These are phyloP conservation scores for Neurospora sp. DNA, from an alignment of 2,329 filamentous ascomycete genomes.

Conservation along the genomic window DNA sequence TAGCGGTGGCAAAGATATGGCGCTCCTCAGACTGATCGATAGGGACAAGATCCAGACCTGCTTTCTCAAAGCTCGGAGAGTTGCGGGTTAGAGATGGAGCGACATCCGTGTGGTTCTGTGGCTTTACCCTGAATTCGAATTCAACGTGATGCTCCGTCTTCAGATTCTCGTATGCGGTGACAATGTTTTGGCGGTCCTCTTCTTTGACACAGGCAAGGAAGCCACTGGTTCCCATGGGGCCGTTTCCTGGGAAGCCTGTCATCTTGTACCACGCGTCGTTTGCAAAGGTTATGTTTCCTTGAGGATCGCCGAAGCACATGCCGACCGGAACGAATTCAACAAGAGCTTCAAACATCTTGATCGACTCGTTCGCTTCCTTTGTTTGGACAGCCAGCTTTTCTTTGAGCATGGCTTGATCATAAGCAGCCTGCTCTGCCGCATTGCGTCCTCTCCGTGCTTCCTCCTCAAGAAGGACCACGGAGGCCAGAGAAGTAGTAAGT, in stretches of 20 bases:
- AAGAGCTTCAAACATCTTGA: constrained; percentile 59
- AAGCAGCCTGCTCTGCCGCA: constrained; percentile 55
- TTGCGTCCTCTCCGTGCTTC: constrained; percentile 49
- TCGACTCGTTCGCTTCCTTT: constrained; percentile 40
- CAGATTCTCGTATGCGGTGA: constrained; percentile 32
- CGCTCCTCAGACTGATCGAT: constrained; percentile 27
- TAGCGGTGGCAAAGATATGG: constrained; percentile 37
- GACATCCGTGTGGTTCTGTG: constrained; percentile 14
- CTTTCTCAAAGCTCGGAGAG: constrained; percentile 28
- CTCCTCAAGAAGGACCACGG: constrained; percentile 61
- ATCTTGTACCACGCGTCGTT: constrained; percentile 57
- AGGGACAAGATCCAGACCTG: constrained; percentile 24
- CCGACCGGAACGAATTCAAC: constrained; percentile 66
- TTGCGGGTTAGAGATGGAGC: constrained; percentile 21
- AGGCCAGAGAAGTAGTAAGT: constrained; percentile 58
- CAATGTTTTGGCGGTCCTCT: constrained; percentile 33
- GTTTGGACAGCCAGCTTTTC: constrained; percentile 52
- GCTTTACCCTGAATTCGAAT: constrained; percentile 37
- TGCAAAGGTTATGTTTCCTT: constrained; percentile 58
- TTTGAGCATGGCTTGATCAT: constrained; percentile 57
- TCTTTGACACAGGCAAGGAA: constrained; percentile 36
- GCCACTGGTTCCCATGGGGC: constrained; percentile 19
- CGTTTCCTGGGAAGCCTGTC: constrained; percentile 31
- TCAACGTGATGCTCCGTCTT: constrained; percentile 28
- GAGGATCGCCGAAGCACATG: constrained; percentile 59